phyloP scores from a whole-genome alignment of 2,329 filamentous ascomycete species.

The Biscogniauxia marginata region DNA sequence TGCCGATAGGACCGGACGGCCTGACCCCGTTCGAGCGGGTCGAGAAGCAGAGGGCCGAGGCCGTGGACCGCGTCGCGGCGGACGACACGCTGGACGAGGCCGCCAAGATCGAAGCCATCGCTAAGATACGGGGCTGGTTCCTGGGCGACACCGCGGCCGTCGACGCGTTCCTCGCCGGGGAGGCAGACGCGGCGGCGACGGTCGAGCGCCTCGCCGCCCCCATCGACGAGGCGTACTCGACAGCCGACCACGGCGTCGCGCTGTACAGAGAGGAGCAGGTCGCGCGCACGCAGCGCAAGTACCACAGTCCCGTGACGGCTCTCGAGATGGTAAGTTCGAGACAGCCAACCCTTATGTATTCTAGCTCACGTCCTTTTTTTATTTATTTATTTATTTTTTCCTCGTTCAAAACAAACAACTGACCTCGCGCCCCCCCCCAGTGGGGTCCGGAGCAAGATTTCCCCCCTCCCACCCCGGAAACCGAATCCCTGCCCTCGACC shows the following conservation, averaged over 20 bases:
- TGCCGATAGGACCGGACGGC: not conserved
- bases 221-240: constrained; percentile 10
- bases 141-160: constrained; percentile 1
- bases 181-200: constrained; percentile 2
- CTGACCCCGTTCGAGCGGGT: not conserved
- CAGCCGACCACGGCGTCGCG: constrained; percentile 7
- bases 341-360: too few species aligned
- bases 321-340: constrained; percentile 6
- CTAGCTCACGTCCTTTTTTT: too few species aligned
- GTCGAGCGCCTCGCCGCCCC: constrained; percentile 6
- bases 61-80: not conserved
- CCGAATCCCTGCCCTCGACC: not conserved
- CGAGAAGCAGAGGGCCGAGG: not conserved
- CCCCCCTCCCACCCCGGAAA: constrained; percentile 2
- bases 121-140: constrained; percentile 9
- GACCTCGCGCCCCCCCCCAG: not conserved
- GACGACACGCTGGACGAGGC: constrained; percentile 12
- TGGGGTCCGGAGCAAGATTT: constrained; percentile 13
- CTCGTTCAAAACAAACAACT: not conserved
- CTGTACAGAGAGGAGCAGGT: not conserved
- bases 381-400: too few species aligned
- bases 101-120: constrained; percentile 11
- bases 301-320: constrained; percentile 5
- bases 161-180: constrained; percentile 8
- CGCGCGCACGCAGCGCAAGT: not conserved